These are phyloP conservation scores for Ophiostoma ulmi DNA, from an alignment of 2,329 filamentous ascomycete species.

Conservation along the genomic window DNA sequence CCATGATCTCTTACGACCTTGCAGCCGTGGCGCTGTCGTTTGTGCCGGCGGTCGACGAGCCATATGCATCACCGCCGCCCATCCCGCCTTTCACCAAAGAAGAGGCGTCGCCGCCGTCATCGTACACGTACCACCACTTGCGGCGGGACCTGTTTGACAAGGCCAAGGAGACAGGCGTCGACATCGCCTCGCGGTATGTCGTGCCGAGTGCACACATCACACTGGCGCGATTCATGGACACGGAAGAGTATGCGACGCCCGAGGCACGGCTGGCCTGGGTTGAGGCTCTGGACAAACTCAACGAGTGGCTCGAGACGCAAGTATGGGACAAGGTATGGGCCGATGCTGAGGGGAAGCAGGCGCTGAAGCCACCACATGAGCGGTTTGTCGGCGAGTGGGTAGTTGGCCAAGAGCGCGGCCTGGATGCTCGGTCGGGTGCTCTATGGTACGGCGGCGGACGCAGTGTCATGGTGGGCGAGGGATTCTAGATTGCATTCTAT, in stretches of 20 bases:
- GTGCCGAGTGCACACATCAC: slow-evolving; percentile 89
- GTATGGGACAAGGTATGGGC: slow-evolving; percentile 56
- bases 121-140: slow-evolving; percentile 86
- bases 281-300: slow-evolving; percentile 66
- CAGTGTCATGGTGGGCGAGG: slow-evolving; percentile 59
- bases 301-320: slow-evolving; percentile 64
- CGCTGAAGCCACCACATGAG: slow-evolving; percentile 31
- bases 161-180: slow-evolving; percentile 57
- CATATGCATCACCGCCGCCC: slow-evolving; percentile 38
- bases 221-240: slow-evolving; percentile 70
- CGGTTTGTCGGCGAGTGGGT: slow-evolving; percentile 66
- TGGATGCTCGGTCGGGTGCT: slow-evolving; percentile 68
- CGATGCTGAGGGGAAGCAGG: background rate
- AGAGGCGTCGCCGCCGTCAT: slow-evolving; percentile 44
- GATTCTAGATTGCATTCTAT: slow-evolving; percentile 42
- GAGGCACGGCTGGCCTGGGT: slow-evolving; percentile 62
- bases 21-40: slow-evolving; percentile 84
- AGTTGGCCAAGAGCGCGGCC: slow-evolving; percentile 76
- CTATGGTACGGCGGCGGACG: slow-evolving; percentile 86
- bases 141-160: slow-evolving; percentile 69
- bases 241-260: slow-evolving; percentile 56
- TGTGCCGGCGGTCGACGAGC: slow-evolving; percentile 68
- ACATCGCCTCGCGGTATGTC: slow-evolving; percentile 72
- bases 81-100: slow-evolving; percentile 34
- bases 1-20: slow-evolving; percentile 76